Percentiles rank a stretch among this genome's conserved stretches.
phyloP scores from a whole-genome alignment of 1,284 basidiomycete genomes.

The Puccinia horiana region DNA sequence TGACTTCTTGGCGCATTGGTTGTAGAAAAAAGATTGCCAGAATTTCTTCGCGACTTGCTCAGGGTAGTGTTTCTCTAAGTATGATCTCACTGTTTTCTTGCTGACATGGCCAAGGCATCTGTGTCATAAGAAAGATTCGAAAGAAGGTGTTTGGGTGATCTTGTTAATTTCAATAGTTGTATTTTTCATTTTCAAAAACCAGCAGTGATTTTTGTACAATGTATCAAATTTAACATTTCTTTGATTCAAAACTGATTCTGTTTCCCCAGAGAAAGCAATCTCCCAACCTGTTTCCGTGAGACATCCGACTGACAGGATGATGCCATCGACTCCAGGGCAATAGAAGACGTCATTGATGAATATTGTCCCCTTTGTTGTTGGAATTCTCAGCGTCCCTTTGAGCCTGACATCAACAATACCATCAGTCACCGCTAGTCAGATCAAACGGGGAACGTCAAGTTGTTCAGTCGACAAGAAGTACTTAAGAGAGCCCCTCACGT shows the following conservation, averaged over 20 bases:
- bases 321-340: not conserved
- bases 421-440: not conserved
- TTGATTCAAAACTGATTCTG: not conserved
- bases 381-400: not conserved
- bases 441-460: not conserved
- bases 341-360: not conserved
- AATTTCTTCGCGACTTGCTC: not conserved
- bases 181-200: not conserved
- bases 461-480: not conserved
- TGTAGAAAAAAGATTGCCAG: slow-evolving; percentile 5
- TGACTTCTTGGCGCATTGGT: not conserved
- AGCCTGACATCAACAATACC: not conserved
- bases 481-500: not conserved
- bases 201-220: not conserved
- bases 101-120: not conserved
- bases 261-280: not conserved
- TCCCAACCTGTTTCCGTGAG: not conserved
- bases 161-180: not conserved
- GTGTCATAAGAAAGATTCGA: not conserved
- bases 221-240: not conserved
- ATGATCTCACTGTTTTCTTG: not conserved
- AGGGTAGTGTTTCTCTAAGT: not conserved
- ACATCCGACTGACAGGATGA: not conserved
- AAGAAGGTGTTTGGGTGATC: not conserved
- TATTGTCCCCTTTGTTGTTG: not conserved